phyloP scores from a whole-genome alignment of 768 basidiomycete species.

The Russula emetica region DNA sequence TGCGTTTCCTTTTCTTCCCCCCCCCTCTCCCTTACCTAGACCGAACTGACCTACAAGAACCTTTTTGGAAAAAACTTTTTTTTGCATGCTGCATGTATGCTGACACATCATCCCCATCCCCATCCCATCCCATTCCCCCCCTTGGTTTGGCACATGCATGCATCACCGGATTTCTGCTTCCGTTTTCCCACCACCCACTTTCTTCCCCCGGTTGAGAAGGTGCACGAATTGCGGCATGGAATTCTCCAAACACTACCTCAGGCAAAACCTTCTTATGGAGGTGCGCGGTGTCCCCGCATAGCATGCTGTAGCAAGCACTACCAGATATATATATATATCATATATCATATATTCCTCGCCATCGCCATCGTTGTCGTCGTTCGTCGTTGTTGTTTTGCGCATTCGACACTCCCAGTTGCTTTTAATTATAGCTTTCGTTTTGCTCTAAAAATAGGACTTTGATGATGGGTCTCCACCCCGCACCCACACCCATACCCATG shows the following conservation, averaged over 20 bases:
- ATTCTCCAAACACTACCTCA: slow-evolving; percentile 40
- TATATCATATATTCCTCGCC: not conserved
- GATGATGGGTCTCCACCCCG: too few relatives aligned
- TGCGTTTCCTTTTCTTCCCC: slow-evolving; percentile 27
- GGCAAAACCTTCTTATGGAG: slow-evolving; percentile 42
- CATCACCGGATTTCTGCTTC: not conserved
- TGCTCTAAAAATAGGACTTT: not conserved
- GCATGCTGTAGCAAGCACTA: too few relatives aligned
- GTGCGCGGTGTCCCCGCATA: slow-evolving; percentile 39
- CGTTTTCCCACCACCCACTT: not conserved
- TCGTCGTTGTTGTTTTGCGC: not conserved
- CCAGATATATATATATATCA: too few relatives aligned
- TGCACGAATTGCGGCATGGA: slow-evolving; percentile 41
- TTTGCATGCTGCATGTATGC: not conserved
- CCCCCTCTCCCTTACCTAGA: too few relatives aligned
- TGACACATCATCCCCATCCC: not conserved
- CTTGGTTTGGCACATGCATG: too few relatives aligned
- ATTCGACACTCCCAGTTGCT: not conserved
- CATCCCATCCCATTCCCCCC: too few relatives aligned
- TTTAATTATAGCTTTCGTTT: not conserved
- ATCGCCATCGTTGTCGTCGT: not conserved
- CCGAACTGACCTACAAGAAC: not conserved
- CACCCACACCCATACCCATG: too few relatives aligned
- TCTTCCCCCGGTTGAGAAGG: slow-evolving; percentile 25
- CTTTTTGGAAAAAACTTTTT: not conserved